Evolutionary conservation across 148 eudicot genomes (phyloP), one percentile per base, ranked within the genome.

Genomic region (Rheum nobile): DNA sequence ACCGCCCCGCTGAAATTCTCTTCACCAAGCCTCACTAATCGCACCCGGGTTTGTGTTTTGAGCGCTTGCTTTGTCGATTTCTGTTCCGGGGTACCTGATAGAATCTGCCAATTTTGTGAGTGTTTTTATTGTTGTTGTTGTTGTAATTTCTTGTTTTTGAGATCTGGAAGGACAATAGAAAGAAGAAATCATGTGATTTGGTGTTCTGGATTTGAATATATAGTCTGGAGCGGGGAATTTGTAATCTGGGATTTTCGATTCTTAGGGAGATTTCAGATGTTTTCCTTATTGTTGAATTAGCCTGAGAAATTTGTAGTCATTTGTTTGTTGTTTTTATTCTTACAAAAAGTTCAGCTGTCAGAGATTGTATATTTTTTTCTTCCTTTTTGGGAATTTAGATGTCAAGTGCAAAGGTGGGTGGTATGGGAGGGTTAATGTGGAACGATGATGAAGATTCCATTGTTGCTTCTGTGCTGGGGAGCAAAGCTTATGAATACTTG

Each of bases 391-490:
- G 73, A 22, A 31, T 71, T 41, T 84, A 75, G 37, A 83, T 81
- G 88, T 80, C 75, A 74, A 80, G 80, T 74, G 72, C 79, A 43
- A 83, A 82, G 61, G 67, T 79, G 79, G 84, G 76, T 8, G 73
- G 73, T 35, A 76, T 85, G 82, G 88, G 80, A 24, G 85, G 81
- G 69, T 16, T 72, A 41, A 77, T 73, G 74, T 86, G 87, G 95
- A 85, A 78, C 80, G 89, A 87, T 38, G 98, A 86, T 26, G 98
- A 94, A 73, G 91, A 85, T 72, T 86, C 89, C 28, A 83, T 91
- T 86, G 88, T 88, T 37, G 91, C 89, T 0, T 82, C 90, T 1
- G 89, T 91, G 74, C 79, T 94, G 71, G 98, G 98, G 3, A 81
- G 80, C 47, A 57, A 72, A 34, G 98, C 98, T 50, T 91, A 89